Evolutionary conservation across 139 green algal genomes (phyloP).

Genomic region (Tetradesmus lagerheimii): DNA sequence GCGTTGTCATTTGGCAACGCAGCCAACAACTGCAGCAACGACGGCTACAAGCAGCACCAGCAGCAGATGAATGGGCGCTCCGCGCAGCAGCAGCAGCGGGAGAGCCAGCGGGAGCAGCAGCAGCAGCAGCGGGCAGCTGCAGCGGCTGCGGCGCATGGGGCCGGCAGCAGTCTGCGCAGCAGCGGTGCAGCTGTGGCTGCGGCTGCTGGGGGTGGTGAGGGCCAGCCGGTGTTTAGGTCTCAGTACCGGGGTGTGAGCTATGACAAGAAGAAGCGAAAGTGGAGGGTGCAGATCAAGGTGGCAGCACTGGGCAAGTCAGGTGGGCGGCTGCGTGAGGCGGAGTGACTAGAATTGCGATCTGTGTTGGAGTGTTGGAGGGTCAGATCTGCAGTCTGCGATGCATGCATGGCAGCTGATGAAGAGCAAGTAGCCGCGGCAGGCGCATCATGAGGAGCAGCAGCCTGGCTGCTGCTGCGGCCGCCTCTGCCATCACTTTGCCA

Average conservation of each 20-base stretch:
- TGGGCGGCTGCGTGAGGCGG: background rate
- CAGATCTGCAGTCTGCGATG: no score
- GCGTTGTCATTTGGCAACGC: background rate
- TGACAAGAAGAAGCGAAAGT: conserved; percentile 86
- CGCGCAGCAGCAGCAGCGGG: background rate
- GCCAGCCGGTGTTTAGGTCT: conserved; percentile 49
- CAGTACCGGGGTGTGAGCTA: conserved; percentile 79
- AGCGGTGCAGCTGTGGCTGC: conserved; percentile 8
- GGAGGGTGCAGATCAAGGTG: conserved; percentile 86
- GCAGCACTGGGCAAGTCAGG: conserved; percentile 73
- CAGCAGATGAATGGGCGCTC: background rate
- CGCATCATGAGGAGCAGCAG: no score
- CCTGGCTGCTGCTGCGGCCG: no score
- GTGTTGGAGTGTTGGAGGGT: no score
- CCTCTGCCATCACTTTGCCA: no score
- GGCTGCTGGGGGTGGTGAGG: conserved; percentile 10
- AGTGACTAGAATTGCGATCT: no score
- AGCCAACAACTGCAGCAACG: background rate
- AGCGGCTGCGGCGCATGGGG: background rate
- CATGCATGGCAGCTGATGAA: no score
- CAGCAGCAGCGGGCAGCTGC: background rate
- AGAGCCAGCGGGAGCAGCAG: background rate
- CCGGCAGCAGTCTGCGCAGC: background rate
- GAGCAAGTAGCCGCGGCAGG: no score
- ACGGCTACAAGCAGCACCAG: background rate